Conservation (phyloP, 1,284 basidiomycete species). For the Chondrostereum purpureum region DNA sequence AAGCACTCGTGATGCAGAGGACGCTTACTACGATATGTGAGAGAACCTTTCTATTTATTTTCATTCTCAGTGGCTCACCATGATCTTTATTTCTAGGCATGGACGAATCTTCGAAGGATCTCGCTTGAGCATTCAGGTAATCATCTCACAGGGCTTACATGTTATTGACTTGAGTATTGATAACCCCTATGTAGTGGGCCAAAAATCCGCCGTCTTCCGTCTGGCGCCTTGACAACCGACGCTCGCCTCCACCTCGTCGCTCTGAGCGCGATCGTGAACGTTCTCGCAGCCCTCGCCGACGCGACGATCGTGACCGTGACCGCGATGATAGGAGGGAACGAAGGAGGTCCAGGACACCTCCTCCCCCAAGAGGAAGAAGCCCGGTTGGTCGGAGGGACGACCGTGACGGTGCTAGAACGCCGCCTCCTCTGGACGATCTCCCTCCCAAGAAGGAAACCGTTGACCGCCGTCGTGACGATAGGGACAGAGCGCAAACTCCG, state of each 20-base stretch:
- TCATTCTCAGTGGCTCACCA: slow-evolving; percentile 9
- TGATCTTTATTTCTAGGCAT: slow-evolving; percentile 72
- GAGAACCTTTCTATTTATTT: slow-evolving; percentile 27
- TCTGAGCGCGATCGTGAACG: slow-evolving; percentile 39
- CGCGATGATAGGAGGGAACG: slow-evolving; percentile 5
- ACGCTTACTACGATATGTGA: slow-evolving; percentile 88
- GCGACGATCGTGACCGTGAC: not conserved
- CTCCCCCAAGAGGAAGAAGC: not conserved
- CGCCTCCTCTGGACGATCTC: not conserved
- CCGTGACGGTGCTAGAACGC: slow-evolving; percentile 5
- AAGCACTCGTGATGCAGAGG: slow-evolving; percentile 77
- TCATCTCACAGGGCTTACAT: too few species aligned
- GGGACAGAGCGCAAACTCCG: slow-evolving; percentile 22
- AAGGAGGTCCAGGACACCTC: not conserved
- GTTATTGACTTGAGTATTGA: too few species aligned
- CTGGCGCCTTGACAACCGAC: slow-evolving; percentile 73
- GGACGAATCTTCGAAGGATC: slow-evolving; percentile 78
- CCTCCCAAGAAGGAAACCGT: slow-evolving; percentile 8
- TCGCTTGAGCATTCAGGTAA: slow-evolving; percentile 77
- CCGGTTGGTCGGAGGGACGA: slow-evolving; percentile 1
- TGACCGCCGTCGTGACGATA: slow-evolving; percentile 25
- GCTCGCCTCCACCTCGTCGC: slow-evolving; percentile 43
- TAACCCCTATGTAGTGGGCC: slow-evolving; percentile 60
- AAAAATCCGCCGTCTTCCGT: slow-evolving; percentile 84
- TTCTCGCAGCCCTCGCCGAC: slow-evolving; percentile 27